Conservation (phyloP, 2,329 filamentous ascomycete species). For the Penicillium concentricum region DNA sequence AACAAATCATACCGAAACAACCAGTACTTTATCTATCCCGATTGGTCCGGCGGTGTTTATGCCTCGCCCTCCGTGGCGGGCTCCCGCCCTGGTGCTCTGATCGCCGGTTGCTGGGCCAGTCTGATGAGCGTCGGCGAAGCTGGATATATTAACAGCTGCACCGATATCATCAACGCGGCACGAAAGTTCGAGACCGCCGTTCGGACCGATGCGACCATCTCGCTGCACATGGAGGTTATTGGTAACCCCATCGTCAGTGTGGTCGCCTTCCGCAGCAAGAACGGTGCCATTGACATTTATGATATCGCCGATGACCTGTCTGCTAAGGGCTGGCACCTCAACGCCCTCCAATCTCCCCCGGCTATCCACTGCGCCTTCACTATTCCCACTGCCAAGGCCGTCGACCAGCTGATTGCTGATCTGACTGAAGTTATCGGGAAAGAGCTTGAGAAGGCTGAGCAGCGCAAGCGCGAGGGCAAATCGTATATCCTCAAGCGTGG, state of each 20-base stretch:
- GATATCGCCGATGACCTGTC: conserved; percentile 90
- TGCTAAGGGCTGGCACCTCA: conserved; percentile 87
- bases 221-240: conserved; percentile 72
- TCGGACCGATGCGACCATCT: conserved; percentile 64
- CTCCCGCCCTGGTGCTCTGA: conserved; percentile 86
- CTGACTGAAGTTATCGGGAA: conserved; percentile 56
- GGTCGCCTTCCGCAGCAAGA: conserved; percentile 78
- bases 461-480: conserved; percentile 62
- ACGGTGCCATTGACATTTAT: conserved; percentile 76
- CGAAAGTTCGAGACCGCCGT: conserved; percentile 80
- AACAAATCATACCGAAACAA: conserved; percentile 73
- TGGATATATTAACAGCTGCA: conserved; percentile 84
- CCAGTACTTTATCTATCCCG: conserved; percentile 94
- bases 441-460: conserved; percentile 78
- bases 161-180: conserved; percentile 80
- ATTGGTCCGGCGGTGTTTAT: conserved; percentile 96
- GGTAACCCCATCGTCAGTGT: conserved; percentile 87
- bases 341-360: conserved; percentile 85
- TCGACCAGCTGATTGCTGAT: conserved; percentile 76
- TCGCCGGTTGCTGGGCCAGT: conserved; percentile 92
- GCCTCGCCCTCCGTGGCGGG: conserved; percentile 90
- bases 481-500: conserved; percentile 51
- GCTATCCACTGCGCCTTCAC: conserved; percentile 95
- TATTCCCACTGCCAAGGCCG: conserved; percentile 75
- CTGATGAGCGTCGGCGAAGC: conserved; percentile 84